These are phyloP conservation scores for Chlamydomonas asymmetrica DNA, from an alignment of 139 green algal species.

Conservation along the genomic window DNA sequence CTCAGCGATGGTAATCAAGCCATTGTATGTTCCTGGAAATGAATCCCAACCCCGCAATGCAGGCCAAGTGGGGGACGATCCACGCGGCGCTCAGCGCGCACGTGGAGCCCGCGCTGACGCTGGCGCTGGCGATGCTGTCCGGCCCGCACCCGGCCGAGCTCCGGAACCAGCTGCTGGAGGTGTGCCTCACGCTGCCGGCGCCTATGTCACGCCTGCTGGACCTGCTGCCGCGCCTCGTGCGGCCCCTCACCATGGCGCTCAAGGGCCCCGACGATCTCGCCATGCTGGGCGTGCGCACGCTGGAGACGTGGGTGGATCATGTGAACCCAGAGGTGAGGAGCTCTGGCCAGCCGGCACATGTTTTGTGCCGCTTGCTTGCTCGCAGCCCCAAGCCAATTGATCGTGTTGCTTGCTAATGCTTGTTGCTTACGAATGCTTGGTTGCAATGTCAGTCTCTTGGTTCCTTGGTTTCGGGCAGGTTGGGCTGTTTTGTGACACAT, in stretches of 20 bases:
- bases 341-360: too few species aligned
- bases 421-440: too few species aligned
- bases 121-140: slow-evolving; percentile 67
- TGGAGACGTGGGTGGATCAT: slow-evolving; percentile 93
- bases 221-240: slow-evolving; percentile 83
- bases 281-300: slow-evolving; percentile 65
- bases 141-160: slow-evolving; percentile 52
- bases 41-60: too few species aligned
- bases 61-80: slow-evolving; percentile 15
- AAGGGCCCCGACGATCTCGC: slow-evolving; percentile 54
- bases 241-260: slow-evolving; percentile 78
- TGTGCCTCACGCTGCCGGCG: slow-evolving; percentile 85
- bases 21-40: too few species aligned
- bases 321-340: slow-evolving; percentile 96
- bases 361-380: too few species aligned
- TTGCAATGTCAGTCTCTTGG: too few species aligned
- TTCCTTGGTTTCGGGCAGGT: too few species aligned
- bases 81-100: slow-evolving; percentile 13
- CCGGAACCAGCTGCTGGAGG: slow-evolving; percentile 73
- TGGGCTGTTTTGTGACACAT: too few species aligned
- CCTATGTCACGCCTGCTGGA: slow-evolving; percentile 75
- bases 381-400: too few species aligned
- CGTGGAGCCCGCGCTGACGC: slow-evolving; percentile 49
- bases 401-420: too few species aligned
- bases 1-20: too few species aligned